phyloP scores from a whole-genome alignment of 2,329 filamentous ascomycete genomes.

The Fusarium tjaetaba region DNA sequence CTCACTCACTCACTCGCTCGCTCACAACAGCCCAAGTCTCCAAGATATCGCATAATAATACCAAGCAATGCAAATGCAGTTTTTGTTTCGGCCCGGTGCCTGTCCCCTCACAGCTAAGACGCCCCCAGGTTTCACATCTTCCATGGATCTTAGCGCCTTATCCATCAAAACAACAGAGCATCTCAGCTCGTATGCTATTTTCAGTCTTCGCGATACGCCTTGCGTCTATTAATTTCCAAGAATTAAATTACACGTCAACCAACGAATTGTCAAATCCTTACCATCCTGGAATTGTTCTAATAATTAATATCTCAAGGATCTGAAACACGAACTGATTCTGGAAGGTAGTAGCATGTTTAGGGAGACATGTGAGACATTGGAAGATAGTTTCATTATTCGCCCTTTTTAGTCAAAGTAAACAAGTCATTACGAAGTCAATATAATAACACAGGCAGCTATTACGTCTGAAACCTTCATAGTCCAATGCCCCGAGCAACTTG shows the following conservation, averaged over 20 bases:
- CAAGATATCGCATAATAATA: not conserved
- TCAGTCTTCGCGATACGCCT: conserved; percentile 28
- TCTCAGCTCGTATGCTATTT: conserved; percentile 28
- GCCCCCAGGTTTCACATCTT: conserved; percentile 36
- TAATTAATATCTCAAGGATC: not conserved
- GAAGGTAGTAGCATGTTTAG: not conserved
- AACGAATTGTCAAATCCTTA: not conserved
- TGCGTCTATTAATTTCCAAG: not conserved
- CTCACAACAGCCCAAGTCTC: not conserved
- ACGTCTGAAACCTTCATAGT: not conserved
- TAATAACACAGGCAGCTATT: not conserved
- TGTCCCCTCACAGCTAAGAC: conserved; percentile 26
- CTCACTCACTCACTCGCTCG: not conserved
- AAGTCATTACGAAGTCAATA: not conserved
- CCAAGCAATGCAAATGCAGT: not conserved
- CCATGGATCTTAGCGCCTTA: conserved; percentile 33
- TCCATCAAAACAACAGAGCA: not conserved
- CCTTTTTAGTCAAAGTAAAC: not conserved
- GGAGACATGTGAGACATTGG: not conserved
- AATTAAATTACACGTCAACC: not conserved
- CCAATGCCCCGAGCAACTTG: too few species aligned
- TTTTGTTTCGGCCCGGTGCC: conserved; percentile 25
- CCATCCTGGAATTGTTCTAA: not conserved
- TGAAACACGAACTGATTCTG: conserved; percentile 2
- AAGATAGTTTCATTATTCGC: not conserved